These are phyloP conservation scores for Fusarium odoratissimum DNA, from an alignment of 2,329 filamentous ascomycete species.

Conservation along the genomic window DNA sequence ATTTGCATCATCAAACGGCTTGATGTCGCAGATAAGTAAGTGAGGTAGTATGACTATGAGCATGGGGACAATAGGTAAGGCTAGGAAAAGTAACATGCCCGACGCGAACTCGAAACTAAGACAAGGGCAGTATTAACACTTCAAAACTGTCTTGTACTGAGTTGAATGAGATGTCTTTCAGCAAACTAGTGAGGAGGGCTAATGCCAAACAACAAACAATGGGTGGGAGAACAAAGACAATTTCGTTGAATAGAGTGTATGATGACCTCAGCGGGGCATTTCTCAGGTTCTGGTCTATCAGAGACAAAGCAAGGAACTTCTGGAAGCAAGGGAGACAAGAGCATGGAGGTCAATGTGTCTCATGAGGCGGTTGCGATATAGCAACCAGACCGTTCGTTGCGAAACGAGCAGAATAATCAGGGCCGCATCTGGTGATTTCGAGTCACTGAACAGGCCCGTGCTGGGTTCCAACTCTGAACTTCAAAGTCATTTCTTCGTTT, in stretches of 20 bases:
- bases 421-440: neutral
- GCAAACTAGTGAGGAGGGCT: neutral
- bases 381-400: neutral
- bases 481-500: slow-evolving; percentile 3
- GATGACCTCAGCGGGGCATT: slow-evolving; percentile 5
- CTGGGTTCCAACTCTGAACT: neutral
- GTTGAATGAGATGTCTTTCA: slow-evolving; percentile 27
- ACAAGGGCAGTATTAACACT: slow-evolving; percentile 13
- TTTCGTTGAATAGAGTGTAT: neutral
- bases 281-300: slow-evolving; percentile 9
- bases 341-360: slow-evolving; percentile 20
- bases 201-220: slow-evolving; percentile 13
- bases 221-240: slow-evolving; percentile 2
- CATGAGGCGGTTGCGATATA: slow-evolving; percentile 1
- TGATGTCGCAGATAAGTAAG: slow-evolving; percentile 2
- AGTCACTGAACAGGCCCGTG: slow-evolving; percentile 9
- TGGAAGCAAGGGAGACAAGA: slow-evolving; percentile 26
- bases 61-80: slow-evolving; percentile 12
- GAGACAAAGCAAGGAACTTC: slow-evolving; percentile 3
- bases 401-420: neutral
- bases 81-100: slow-evolving; percentile 10
- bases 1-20: slow-evolving; percentile 1
- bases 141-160: neutral
- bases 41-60: slow-evolving; percentile 16
- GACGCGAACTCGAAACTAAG: slow-evolving; percentile 30